Base-by-base conservation (phyloP, 805 yeast genomes). In the Saccharomycopsis sp. region DNA sequence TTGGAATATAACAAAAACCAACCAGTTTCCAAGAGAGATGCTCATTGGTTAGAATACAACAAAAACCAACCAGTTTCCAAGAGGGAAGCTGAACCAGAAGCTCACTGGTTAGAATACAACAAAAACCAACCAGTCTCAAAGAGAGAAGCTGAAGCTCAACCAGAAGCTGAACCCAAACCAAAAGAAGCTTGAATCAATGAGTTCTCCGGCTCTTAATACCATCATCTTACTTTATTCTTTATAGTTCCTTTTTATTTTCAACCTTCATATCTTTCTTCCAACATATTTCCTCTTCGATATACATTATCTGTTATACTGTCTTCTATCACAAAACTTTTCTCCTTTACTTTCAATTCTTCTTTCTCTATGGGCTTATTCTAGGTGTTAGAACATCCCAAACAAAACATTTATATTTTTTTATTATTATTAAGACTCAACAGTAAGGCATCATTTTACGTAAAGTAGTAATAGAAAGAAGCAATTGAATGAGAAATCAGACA, bases 141-240 rank as follows among this genome's bases (percentile, higher is more conserved):
- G 25, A 58, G 58, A 56, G 61, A 55, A 15, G 58, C 38, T 12
- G n/a, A n/a, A n/a, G n/a, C n/a, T n/a, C n/a, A n/a, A n/a, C n/a
- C n/a, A n/a, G n/a, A n/a, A n/a, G n/a, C n/a, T n/a, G n/a, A n/a
- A n/a, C n/a, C n/a, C n/a, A n/a, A n/a, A n/a, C n/a, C n/a, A n/a
- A n/a, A n/a, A n/a, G n/a, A n/a, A n/a, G n/a, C n/a, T n/a, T n/a
- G n/a, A n/a, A n/a, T n/a, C n/a, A n/a, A n/a, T n/a, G n/a, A n/a
- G n/a, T n/a, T n/a, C n/a, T n/a, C n/a, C n/a, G n/a, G n/a, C n/a
- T n/a, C n/a, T n/a, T n/a, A n/a, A n/a, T 5, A 29, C 38, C 5
- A 29, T 29, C 38, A 7, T 29, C 38, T 29, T 29, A n/a, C 38
- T 29, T 29, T 29, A 5, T 29, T 29, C 38, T 29, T 29, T 29